Percentiles rank a stretch among this genome's conserved stretches.
Conservation (phyloP, 2,329 filamentous ascomycete species). For the Venturia carpophila region DNA sequence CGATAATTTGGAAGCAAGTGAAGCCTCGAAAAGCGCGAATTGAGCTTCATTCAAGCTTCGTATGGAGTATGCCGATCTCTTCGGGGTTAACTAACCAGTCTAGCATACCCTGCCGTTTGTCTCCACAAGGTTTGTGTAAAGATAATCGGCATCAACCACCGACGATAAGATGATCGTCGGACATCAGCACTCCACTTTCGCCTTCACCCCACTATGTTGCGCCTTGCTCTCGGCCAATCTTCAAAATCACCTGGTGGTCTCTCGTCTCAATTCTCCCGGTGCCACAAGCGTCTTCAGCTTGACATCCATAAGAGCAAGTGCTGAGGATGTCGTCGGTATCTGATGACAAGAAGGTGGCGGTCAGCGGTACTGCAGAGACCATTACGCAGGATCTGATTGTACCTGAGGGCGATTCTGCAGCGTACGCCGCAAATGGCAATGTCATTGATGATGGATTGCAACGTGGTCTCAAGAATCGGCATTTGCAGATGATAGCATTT, state of each 20-base stretch:
- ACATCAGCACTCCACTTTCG: neutral
- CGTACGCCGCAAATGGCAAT: neutral
- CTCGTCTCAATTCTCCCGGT: neutral
- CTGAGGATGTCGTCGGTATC: neutral
- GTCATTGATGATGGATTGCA: neutral
- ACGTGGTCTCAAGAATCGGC: constrained; percentile 58
- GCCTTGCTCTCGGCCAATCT: neutral
- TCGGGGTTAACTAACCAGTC: neutral
- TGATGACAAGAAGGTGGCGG: neutral
- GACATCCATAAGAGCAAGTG: neutral
- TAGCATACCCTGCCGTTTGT: neutral
- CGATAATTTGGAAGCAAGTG: neutral
- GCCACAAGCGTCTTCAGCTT: neutral
- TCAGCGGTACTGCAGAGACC: neutral
- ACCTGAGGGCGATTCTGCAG: neutral
- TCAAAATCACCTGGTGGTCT: neutral
- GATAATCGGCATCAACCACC: neutral
- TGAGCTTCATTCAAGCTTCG: neutral
- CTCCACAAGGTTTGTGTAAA: neutral
- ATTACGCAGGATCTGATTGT: neutral
- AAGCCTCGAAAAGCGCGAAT: neutral
- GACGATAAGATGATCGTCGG: neutral
- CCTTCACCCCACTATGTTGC: neutral
- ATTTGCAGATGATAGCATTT: constrained; percentile 87
- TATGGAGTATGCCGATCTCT: neutral